Evolutionary conservation across 768 basidiomycete genomes (phyloP), one percentile per base, ranked within the genome.

Genomic region (Butyriboletus loyo): DNA sequence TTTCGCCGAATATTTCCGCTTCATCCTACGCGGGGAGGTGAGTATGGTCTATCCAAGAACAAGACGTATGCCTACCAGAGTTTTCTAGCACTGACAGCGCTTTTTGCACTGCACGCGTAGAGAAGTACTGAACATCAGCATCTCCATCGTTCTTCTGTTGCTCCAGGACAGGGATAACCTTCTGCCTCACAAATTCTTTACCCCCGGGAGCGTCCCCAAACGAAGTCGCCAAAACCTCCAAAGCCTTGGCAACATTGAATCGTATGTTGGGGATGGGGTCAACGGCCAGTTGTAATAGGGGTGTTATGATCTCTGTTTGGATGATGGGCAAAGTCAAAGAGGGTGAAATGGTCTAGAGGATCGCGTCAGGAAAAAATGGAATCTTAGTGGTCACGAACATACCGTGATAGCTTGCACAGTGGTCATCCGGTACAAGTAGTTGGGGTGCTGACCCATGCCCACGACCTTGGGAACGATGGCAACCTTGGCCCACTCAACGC

Each of bases 241-340:
- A 75, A 25, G 90, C 87, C 71, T 98, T 98, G 24, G 95, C 89
- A 27, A 98, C 95, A 68, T 98, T 98, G 80, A 99, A 99, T 34
- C 97, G 91, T 70, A 99, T 98, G 72, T 99, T 99, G 49, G 97
- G 97, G 66, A 99, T 98, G 11, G 91, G 85, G 67, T 99, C 97
- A 46, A 78, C 77, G 15, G 90, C 85, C 40, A 99, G 83, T 53
- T 85, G 79, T 52, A 96, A 73, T 45, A 98, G 81, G 35, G 89
- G 86, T 22, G 85, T 84, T 55, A 98, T 83, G 62, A 98, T 87
- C 47, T 90, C 88, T 43, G 87, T 79, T 30, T 83, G 83, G 59
- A 98, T 81, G 59, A 92, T 92, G 43, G 92, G 84, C 56, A 91
- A 71, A 57, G 81, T 89, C 61, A 99, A 76, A 14, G 92, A 89